Conservation (phyloP, 83 land plant genomes). For the Picea mariana region DNA sequence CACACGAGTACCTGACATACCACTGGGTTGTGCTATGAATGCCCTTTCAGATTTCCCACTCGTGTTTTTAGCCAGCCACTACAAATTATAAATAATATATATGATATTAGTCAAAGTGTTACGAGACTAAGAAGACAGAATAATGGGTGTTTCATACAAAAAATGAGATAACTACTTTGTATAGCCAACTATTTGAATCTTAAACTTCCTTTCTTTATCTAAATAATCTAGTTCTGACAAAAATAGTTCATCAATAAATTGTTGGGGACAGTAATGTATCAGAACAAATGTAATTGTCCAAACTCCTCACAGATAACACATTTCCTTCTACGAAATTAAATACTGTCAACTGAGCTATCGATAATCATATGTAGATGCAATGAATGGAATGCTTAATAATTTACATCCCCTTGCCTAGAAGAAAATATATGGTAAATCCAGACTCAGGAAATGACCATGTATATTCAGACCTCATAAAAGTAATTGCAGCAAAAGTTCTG, state of each 20-base stretch:
- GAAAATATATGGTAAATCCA: no score
- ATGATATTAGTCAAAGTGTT: neutral
- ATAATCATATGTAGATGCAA: no score
- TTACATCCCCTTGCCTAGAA: no score
- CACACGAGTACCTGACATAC: neutral
- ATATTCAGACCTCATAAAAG: neutral
- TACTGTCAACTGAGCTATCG: no score
- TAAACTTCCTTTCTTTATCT: neutral
- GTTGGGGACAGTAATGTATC: neutral
- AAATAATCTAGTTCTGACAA: neutral
- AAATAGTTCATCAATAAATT: no score
- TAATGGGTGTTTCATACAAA: neutral
- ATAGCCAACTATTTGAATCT: no score
- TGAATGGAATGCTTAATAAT: no score
- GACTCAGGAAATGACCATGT: neutral
- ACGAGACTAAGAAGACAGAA: neutral
- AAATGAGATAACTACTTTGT: neutral
- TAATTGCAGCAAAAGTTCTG: neutral
- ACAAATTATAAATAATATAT: slow-evolving; percentile 4
- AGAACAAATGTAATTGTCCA: neutral
- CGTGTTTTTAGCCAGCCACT: slow-evolving; percentile 66
- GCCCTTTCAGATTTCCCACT: slow-evolving; percentile 44
- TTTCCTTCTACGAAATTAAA: no score
- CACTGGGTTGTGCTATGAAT: neutral
- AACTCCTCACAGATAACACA: neutral